phyloP scores from a whole-genome alignment of 2,329 filamentous ascomycete genomes.

The Capronia americana region DNA sequence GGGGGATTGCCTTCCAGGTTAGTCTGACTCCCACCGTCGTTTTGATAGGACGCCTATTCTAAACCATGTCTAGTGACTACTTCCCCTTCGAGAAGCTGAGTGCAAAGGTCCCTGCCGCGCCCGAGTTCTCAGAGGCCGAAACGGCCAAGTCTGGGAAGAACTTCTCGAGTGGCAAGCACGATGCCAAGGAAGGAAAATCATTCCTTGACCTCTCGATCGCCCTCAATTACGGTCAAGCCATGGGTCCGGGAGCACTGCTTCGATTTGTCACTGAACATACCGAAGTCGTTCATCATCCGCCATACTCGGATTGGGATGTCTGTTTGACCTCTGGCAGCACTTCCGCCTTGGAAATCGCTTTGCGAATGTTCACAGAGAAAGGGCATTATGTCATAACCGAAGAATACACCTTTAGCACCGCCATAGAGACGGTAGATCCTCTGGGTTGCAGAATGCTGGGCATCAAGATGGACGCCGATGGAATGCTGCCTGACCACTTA shows the following conservation, averaged over 20 bases:
- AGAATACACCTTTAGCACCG: slow-evolving; percentile 87
- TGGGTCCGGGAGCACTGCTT: slow-evolving; percentile 83
- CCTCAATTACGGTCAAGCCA: slow-evolving; percentile 91
- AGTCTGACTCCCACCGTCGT: background rate
- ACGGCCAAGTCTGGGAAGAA: slow-evolving; percentile 65
- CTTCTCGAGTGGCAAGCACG: slow-evolving; percentile 80
- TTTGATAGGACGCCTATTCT: background rate
- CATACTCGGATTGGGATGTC: slow-evolving; percentile 89
- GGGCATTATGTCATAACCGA: slow-evolving; percentile 84
- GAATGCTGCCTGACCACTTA: slow-evolving; percentile 66
- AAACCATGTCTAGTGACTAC: slow-evolving; percentile 65
- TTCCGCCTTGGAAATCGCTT: slow-evolving; percentile 78
- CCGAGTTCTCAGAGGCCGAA: slow-evolving; percentile 73
- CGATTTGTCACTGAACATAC: slow-evolving; percentile 95
- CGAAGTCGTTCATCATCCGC: slow-evolving; percentile 84
- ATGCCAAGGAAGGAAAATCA: slow-evolving; percentile 68
- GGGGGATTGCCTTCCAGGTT: slow-evolving; percentile 78
- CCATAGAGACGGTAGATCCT: slow-evolving; percentile 69
- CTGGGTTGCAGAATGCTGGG: slow-evolving; percentile 67
- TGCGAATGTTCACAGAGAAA: slow-evolving; percentile 79
- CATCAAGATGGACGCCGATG: slow-evolving; percentile 70
- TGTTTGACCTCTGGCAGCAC: slow-evolving; percentile 86
- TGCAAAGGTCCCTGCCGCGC: slow-evolving; percentile 73
- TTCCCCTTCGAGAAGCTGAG: slow-evolving; percentile 86
- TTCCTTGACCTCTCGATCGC: slow-evolving; percentile 80